Conservation (phyloP, 2,329 filamentous ascomycete genomes). For the Akanthomyces lecanii region DNA sequence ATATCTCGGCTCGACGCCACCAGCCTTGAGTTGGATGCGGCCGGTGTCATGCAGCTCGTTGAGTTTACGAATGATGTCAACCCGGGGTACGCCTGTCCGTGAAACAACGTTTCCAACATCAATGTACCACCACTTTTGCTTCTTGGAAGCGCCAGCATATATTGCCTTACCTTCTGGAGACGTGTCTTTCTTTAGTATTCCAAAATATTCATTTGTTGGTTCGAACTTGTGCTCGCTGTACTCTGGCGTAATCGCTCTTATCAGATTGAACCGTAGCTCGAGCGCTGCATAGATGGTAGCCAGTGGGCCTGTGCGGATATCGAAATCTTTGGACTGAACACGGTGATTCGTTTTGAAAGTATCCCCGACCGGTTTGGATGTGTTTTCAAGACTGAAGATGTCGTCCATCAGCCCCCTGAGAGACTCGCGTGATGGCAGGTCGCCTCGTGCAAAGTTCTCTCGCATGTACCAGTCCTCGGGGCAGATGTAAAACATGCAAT, state of each 20-base stretch:
- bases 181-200: slow-evolving; percentile 31
- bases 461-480: slow-evolving; percentile 53
- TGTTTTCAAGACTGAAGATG: slow-evolving; percentile 40
- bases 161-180: slow-evolving; percentile 44
- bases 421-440: slow-evolving; percentile 50
- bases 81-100: slow-evolving; percentile 33
- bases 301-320: slow-evolving; percentile 49
- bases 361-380: background rate
- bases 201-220: slow-evolving; percentile 30
- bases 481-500: slow-evolving; percentile 56
- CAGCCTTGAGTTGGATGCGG: slow-evolving; percentile 46
- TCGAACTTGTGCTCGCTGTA: slow-evolving; percentile 54
- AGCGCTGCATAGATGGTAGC: slow-evolving; percentile 55
- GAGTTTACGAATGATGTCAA: slow-evolving; percentile 50
- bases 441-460: slow-evolving; percentile 57
- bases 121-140: slow-evolving; percentile 40
- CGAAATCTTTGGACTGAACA: slow-evolving; percentile 44
- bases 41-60: slow-evolving; percentile 49
- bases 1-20: slow-evolving; percentile 52
- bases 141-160: slow-evolving; percentile 35
- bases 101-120: slow-evolving; percentile 42
- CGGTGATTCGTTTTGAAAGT: slow-evolving; percentile 39
- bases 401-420: slow-evolving; percentile 46
- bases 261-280: slow-evolving; percentile 53
- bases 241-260: slow-evolving; percentile 54